A percentile compares a stretch with the other conserved stretches of the same genome.
Conservation (phyloP, 1,284 basidiomycete species). For the Cerrena zonata region DNA sequence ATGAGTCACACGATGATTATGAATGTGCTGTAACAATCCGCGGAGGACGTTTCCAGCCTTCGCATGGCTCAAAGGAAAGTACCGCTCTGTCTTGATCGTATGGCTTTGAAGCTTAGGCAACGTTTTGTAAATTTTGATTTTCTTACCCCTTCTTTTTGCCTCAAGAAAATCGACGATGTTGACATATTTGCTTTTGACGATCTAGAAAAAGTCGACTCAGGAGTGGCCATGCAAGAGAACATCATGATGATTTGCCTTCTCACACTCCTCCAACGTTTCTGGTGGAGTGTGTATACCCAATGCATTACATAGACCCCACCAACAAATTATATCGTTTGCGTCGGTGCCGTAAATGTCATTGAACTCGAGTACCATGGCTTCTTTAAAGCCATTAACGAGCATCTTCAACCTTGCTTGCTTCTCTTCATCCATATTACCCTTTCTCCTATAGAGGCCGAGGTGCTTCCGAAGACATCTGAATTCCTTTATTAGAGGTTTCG, state of each 20-base stretch:
- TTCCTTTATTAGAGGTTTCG: not conserved
- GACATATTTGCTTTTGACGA: not conserved
- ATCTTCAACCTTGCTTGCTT: too few relatives aligned
- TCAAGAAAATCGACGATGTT: too few relatives aligned
- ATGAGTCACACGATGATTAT: too few relatives aligned
- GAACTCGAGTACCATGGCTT: conserved; percentile 34
- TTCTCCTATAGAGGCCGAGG: conserved; percentile 14
- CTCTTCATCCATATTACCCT: too few relatives aligned
- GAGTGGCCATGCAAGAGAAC: too few relatives aligned
- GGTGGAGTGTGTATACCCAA: conserved; percentile 16
- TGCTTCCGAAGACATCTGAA: conserved; percentile 22
- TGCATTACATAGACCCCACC: conserved; percentile 28
- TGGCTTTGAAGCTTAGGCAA: too few relatives aligned
- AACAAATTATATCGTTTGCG: conserved; percentile 25
- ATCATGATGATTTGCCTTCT: conserved; percentile 5
- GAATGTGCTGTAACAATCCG: too few relatives aligned
- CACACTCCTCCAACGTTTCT: conserved; percentile 10
- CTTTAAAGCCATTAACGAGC: conserved; percentile 12
- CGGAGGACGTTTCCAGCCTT: too few relatives aligned
- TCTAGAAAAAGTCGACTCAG: not conserved
- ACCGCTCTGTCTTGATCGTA: too few relatives aligned
- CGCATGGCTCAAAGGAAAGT: too few relatives aligned
- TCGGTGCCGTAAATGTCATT: conserved; percentile 33
- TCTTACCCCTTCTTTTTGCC: too few relatives aligned
- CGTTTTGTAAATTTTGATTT: too few relatives aligned